Conservation (phyloP, 768 basidiomycete genomes). For the Leccinum disarticulatum region DNA sequence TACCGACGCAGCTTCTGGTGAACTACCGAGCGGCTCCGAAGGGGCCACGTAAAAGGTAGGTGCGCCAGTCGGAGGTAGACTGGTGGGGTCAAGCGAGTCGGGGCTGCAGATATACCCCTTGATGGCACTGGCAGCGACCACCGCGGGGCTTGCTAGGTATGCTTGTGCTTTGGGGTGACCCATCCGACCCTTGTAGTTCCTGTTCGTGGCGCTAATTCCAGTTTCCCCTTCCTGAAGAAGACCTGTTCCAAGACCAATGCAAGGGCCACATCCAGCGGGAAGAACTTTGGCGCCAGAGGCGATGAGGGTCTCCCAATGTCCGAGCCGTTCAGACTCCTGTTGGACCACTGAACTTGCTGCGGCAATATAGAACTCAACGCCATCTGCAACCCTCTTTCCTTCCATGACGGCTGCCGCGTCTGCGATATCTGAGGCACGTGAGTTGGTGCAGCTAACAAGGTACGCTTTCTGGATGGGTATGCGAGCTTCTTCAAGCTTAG, state of each 20-base stretch:
- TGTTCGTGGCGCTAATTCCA: conserved; percentile 96
- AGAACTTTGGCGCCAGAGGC: conserved; percentile 90
- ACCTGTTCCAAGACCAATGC: conserved; percentile 94
- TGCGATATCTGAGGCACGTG: conserved; percentile 90
- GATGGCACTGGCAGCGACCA: conserved; percentile 93
- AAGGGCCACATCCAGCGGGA: conserved; percentile 96
- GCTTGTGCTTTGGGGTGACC: conserved; percentile 93
- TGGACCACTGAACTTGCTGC: conserved; percentile 93
- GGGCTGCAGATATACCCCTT: conserved; percentile 91
- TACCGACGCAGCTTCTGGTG: conserved; percentile 27
- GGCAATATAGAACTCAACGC: conserved; percentile 96
- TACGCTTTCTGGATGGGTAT: conserved; percentile 96
- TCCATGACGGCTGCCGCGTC: conserved; percentile 89
- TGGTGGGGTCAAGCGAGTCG: conserved; percentile 53
- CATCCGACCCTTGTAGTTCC: conserved; percentile 99
- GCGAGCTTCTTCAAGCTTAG: conserved; percentile 67
- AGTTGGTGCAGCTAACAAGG: conserved; percentile 97
- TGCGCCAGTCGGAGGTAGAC: conserved; percentile 49
- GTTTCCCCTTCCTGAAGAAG: conserved; percentile 91
- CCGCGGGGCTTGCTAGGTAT: conserved; percentile 94
- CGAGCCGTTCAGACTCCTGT: conserved; percentile 78
- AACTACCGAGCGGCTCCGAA: conserved; percentile 28
- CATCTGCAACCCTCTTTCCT: conserved; percentile 76
- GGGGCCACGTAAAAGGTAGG: conserved; percentile 59
- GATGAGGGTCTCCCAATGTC: conserved; percentile 87